A percentile compares a stretch with the other conserved stretches of the same genome.
These are phyloP conservation scores for Myriosclerotinia curreyana DNA, from an alignment of 2,329 filamentous ascomycete species.

Conservation along the genomic window DNA sequence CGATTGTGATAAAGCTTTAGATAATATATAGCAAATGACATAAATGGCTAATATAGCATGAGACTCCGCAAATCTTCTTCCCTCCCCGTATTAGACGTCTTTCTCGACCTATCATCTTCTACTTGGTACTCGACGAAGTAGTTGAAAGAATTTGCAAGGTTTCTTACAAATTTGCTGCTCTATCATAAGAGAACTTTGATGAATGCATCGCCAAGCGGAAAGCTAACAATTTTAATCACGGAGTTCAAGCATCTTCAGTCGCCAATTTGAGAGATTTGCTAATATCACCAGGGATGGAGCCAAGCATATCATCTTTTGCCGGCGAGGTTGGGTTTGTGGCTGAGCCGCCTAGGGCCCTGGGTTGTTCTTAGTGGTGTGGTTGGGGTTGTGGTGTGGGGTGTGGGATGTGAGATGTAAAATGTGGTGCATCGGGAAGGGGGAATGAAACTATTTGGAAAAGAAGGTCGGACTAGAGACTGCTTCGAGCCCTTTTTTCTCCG, in stretches of 20 bases:
- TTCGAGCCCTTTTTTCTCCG: too few species aligned
- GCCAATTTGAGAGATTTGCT: background rate
- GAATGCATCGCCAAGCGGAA: constrained; percentile 43
- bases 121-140: constrained; percentile 39
- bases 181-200: constrained; percentile 41
- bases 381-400: too few species aligned
- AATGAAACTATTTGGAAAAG: too few species aligned
- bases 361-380: too few species aligned
- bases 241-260: background rate
- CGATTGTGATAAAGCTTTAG: background rate
- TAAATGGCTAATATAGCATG: constrained; percentile 7
- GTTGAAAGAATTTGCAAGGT: constrained; percentile 40
- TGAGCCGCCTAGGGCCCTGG: too few species aligned
- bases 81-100: constrained; percentile 42
- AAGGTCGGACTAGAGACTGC: too few species aligned
- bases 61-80: constrained; percentile 30
- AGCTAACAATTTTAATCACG: constrained; percentile 40
- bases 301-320: too few species aligned
- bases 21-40: constrained; percentile 18
- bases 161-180: constrained; percentile 41
- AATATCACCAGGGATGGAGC: constrained; percentile 42
- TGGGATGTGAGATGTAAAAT: too few species aligned
- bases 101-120: constrained; percentile 41
- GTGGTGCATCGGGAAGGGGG: too few species aligned
- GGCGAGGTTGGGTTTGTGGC: too few species aligned